These are phyloP conservation scores for Cercospora brassicicola DNA, from an alignment of 2,329 filamentous ascomycete species.

Conservation along the genomic window DNA sequence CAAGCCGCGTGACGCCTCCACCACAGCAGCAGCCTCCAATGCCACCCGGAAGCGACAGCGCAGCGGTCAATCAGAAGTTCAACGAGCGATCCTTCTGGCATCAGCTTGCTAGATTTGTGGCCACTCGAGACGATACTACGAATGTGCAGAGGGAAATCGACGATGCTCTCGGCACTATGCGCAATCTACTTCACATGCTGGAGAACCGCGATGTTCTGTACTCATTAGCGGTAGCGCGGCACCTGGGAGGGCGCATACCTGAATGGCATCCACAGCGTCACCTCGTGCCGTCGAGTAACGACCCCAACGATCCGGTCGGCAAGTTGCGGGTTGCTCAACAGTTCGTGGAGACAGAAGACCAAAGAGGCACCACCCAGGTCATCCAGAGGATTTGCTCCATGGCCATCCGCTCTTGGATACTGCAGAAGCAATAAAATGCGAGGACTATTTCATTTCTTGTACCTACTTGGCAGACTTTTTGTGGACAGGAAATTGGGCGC, in stretches of 20 bases:
- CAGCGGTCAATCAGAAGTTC: slow-evolving; percentile 33
- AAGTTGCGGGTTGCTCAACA: slow-evolving; percentile 52
- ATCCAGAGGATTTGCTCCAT: slow-evolving; percentile 52
- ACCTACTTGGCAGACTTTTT: slow-evolving; percentile 11
- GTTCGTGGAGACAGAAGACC: slow-evolving; percentile 51
- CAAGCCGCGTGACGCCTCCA: slow-evolving; percentile 55
- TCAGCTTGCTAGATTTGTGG: slow-evolving; percentile 70
- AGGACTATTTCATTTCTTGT: slow-evolving; percentile 1
- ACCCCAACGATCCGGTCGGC: slow-evolving; percentile 44
- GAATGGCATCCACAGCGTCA: slow-evolving; percentile 42
- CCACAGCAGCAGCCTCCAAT: slow-evolving; percentile 41
- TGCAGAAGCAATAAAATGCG: slow-evolving; percentile 34
- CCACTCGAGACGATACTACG: slow-evolving; percentile 60
- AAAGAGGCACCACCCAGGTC: slow-evolving; percentile 49
- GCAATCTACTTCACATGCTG: slow-evolving; percentile 70
- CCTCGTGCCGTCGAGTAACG: slow-evolving; percentile 30
- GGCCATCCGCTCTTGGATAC: slow-evolving; percentile 48
- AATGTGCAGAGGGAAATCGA: slow-evolving; percentile 59
- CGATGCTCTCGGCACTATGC: slow-evolving; percentile 63
- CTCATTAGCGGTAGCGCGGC: slow-evolving; percentile 77
- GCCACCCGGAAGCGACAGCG: slow-evolving; percentile 37
- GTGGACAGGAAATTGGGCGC: background rate
- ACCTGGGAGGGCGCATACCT: slow-evolving; percentile 63
- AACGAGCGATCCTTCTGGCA: slow-evolving; percentile 79
- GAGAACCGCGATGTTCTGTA: slow-evolving; percentile 92